phyloP scores from a whole-genome alignment of 2,329 filamentous ascomycete genomes.

The Colletotrichum noveboracense region DNA sequence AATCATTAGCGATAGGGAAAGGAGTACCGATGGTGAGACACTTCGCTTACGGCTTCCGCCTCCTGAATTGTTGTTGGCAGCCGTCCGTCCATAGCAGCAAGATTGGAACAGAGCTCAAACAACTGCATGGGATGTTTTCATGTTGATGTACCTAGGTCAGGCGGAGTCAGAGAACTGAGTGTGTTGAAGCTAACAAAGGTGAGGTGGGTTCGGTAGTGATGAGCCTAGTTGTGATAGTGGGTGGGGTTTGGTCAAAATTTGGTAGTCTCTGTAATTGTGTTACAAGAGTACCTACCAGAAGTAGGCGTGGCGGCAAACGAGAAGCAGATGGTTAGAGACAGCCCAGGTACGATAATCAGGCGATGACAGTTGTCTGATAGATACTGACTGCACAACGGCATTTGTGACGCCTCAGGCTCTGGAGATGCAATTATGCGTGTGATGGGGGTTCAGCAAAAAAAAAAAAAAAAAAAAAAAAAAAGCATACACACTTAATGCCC shows the following conservation, averaged over 20 bases:
- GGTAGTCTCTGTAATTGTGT: background rate
- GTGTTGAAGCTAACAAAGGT: background rate
- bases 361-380: background rate
- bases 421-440: background rate
- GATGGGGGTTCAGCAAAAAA: background rate
- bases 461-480: too few relatives aligned
- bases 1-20: background rate
- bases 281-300: background rate
- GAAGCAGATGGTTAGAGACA: background rate
- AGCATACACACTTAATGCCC: too few relatives aligned
- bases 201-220: background rate
- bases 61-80: slow-evolving; percentile 15
- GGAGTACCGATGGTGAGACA: background rate
- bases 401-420: background rate
- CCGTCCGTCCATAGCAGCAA: slow-evolving; percentile 8
- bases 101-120: background rate
- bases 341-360: background rate
- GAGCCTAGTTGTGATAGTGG: background rate
- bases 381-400: background rate
- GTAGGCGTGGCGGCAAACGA: background rate
- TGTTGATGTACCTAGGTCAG: background rate
- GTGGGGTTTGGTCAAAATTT: background rate
- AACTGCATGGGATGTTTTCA: background rate
- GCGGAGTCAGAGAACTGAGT: background rate
- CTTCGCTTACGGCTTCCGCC: slow-evolving; percentile 17